These are phyloP conservation scores for Plectosphaerella sp. DNA, from an alignment of 2,329 filamentous ascomycete genomes.

Conservation along the genomic window DNA sequence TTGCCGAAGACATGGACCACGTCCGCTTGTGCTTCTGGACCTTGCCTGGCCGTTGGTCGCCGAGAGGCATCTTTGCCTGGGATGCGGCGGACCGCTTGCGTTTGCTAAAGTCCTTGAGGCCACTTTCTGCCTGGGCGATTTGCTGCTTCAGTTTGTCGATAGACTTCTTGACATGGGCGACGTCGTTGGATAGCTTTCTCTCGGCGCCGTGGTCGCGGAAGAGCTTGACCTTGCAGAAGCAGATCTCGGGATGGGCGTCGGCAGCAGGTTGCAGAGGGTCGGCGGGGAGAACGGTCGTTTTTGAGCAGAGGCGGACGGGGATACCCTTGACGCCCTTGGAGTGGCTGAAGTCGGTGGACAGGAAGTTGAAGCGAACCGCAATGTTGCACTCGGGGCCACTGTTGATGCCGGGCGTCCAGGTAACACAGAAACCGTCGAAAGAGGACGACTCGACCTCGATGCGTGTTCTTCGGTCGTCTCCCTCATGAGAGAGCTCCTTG, in stretches of 20 bases:
- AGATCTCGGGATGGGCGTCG: slow-evolving; percentile 61
- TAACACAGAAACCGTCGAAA: slow-evolving; percentile 90
- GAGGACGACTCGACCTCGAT: slow-evolving; percentile 72
- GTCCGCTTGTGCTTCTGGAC: slow-evolving; percentile 86
- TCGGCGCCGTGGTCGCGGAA: slow-evolving; percentile 96
- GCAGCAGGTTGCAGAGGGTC: slow-evolving; percentile 43
- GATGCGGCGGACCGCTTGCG: slow-evolving; percentile 51
- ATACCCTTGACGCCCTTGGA: slow-evolving; percentile 99
- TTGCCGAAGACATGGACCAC: slow-evolving; percentile 87
- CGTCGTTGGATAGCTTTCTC: slow-evolving; percentile 89
- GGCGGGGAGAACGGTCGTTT: slow-evolving; percentile 66
- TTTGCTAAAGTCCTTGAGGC: slow-evolving; percentile 63
- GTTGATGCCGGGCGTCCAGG: slow-evolving; percentile 73
- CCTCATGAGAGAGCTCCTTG: slow-evolving; percentile 48
- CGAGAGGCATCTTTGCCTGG: slow-evolving; percentile 30
- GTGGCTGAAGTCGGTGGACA: slow-evolving; percentile 97
- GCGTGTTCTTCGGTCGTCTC: slow-evolving; percentile 62
- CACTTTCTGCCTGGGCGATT: slow-evolving; percentile 71
- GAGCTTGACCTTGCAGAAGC: slow-evolving; percentile 94
- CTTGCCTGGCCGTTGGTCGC: slow-evolving; percentile 68
- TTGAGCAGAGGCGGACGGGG: slow-evolving; percentile 86
- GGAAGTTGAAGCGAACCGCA: slow-evolving; percentile 93
- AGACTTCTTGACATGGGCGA: slow-evolving; percentile 91
- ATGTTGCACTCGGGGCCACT: slow-evolving; percentile 74
- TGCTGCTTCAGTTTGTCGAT: slow-evolving; percentile 97